Evolutionary conservation across 2,329 filamentous ascomycete genomes (phyloP).

Genomic region (Gaeumannomyces sp.): DNA sequence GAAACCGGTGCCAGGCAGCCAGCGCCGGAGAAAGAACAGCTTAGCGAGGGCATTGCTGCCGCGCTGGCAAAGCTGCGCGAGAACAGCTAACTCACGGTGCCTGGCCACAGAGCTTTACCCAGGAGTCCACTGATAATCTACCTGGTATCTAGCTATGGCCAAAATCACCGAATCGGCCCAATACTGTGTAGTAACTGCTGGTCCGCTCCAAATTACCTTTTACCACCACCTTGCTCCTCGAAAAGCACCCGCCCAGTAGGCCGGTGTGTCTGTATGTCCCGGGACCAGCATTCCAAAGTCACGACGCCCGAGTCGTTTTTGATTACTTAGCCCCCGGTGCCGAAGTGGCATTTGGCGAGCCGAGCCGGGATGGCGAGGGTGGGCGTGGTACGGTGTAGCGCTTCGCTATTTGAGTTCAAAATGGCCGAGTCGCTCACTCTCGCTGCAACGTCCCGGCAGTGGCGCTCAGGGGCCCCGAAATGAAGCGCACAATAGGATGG

Average conservation of each 20-base stretch:
- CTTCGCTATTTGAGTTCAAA: background rate
- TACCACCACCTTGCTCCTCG: too few relatives aligned
- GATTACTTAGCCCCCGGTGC: background rate
- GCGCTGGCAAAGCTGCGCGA: slow-evolving; percentile 54
- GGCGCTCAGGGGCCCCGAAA: background rate
- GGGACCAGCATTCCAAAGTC: too few relatives aligned
- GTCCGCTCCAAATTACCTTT: too few relatives aligned
- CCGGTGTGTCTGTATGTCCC: too few relatives aligned
- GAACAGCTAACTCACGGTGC: slow-evolving; percentile 23
- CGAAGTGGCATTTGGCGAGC: background rate
- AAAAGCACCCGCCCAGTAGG: too few relatives aligned
- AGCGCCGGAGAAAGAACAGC: slow-evolving; percentile 30
- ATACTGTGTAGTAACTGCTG: too few relatives aligned
- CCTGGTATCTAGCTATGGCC: too few relatives aligned
- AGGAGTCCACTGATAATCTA: too few relatives aligned
- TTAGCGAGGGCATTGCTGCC: slow-evolving; percentile 54
- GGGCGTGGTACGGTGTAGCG: background rate
- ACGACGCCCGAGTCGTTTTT: background rate
- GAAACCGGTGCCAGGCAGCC: slow-evolving; percentile 7
- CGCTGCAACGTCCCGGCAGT: background rate
- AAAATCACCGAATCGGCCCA: too few relatives aligned
- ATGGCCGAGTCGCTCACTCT: background rate
- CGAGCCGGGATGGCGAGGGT: background rate
- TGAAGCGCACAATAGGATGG: too few relatives aligned
- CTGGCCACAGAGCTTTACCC: too few relatives aligned